These are phyloP conservation scores for Diplodia scrobiculata DNA, from an alignment of 2,329 filamentous ascomycete species.

Conservation along the genomic window DNA sequence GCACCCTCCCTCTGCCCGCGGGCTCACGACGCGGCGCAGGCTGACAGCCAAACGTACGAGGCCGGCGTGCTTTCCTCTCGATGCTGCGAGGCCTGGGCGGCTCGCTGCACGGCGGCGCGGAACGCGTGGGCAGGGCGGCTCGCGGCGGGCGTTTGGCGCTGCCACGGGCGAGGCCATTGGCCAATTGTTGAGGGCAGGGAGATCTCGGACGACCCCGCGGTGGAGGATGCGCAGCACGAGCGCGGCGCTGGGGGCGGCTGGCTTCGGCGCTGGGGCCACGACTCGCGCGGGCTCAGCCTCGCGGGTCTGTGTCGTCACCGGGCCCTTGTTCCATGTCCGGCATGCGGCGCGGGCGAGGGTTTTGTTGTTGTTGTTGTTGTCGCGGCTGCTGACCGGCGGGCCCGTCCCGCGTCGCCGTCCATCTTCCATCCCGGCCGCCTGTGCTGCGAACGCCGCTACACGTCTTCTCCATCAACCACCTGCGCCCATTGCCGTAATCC, in stretches of 20 bases:
- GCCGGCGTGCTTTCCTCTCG: too few relatives aligned
- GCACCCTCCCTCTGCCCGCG: neutral
- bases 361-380: constrained; percentile 6
- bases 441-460: constrained; percentile 4
- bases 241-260: constrained; percentile 11
- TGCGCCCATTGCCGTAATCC: neutral
- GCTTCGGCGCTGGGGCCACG: constrained; percentile 16
- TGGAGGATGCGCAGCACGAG: constrained; percentile 22
- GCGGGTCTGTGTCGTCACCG: constrained; percentile 25
- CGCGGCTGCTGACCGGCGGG: constrained; percentile 5
- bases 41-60: too few relatives aligned
- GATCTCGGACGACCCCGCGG: constrained; percentile 12
- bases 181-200: constrained; percentile 1
- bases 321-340: neutral
- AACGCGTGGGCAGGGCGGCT: constrained; percentile 3
- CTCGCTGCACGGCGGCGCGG: neutral
- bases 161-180: neutral
- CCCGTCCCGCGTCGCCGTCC: neutral
- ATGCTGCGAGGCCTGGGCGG: neutral
- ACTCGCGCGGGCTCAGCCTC: constrained; percentile 27
- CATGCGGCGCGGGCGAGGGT: neutral
- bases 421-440: neutral
- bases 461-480: constrained; percentile 3
- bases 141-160: constrained; percentile 5
- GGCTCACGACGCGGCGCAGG: neutral